Conservation (phyloP, 2,329 filamentous ascomycete genomes). For the Lecanosticta acicola region DNA sequence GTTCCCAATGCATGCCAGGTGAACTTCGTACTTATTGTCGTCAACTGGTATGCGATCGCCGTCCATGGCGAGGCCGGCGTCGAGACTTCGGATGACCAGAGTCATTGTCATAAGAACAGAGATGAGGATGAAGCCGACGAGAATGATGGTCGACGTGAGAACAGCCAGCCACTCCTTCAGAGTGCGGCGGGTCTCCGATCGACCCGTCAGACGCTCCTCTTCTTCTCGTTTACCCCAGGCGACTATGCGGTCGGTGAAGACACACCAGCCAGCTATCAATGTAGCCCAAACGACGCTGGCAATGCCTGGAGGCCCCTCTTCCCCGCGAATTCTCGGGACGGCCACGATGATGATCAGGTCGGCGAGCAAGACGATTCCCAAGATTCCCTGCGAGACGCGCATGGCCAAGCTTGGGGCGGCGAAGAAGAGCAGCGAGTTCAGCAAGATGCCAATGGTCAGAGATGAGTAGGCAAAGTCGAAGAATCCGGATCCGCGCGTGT, state of each 20-base stretch:
- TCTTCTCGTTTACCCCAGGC: constrained; percentile 89
- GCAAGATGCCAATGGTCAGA: constrained; percentile 67
- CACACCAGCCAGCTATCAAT: constrained; percentile 70
- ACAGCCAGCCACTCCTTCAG: constrained; percentile 81
- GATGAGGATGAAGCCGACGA: constrained; percentile 63
- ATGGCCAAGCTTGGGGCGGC: constrained; percentile 73
- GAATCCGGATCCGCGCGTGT: constrained; percentile 86
- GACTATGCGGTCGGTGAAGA: constrained; percentile 74
- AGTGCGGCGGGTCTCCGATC: constrained; percentile 76
- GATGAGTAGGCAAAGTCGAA: constrained; percentile 80
- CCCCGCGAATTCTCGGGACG: constrained; percentile 66
- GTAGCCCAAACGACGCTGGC: constrained; percentile 78
- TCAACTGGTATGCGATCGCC: constrained; percentile 78
- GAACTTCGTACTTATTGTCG: constrained; percentile 75
- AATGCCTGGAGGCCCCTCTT: constrained; percentile 91
- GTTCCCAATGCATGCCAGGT: constrained; percentile 79
- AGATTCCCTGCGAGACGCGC: constrained; percentile 64
- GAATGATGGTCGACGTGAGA: constrained; percentile 64
- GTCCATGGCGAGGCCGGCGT: constrained; percentile 66
- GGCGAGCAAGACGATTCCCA: constrained; percentile 62
- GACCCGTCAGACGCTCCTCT: constrained; percentile 85
- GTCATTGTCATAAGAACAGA: constrained; percentile 72
- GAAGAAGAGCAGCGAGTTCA: constrained; percentile 81
- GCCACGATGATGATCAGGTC: constrained; percentile 75
- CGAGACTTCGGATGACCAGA: constrained; percentile 71